Evolutionary conservation across 1,139 yeast species (phyloP).

Genomic region (Candida gigantensis): DNA sequence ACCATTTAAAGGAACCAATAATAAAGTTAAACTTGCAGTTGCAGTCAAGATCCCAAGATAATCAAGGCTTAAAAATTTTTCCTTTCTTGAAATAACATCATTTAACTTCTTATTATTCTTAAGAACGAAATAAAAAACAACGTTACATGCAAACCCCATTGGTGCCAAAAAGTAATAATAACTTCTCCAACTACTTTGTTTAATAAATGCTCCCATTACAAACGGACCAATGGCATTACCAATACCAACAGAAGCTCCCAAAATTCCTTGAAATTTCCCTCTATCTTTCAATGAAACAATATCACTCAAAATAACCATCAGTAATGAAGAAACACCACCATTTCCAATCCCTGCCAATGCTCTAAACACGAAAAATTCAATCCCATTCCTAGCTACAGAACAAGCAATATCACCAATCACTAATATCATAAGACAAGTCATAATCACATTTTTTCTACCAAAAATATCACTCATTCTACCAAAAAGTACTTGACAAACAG

Average conservation of each 20-base stretch:
- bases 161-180: constrained; percentile 51
- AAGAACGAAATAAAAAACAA: constrained; percentile 29
- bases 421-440: constrained; percentile 32
- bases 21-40: constrained; percentile 43
- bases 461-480: constrained; percentile 48
- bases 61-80: constrained; percentile 46
- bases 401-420: constrained; percentile 42
- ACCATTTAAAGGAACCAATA: constrained; percentile 54
- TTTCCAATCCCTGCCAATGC: constrained; percentile 49
- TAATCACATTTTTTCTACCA: constrained; percentile 42
- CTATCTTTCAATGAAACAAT: constrained; percentile 44
- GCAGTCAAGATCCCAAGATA: constrained; percentile 49
- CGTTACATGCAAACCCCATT: constrained; percentile 30
- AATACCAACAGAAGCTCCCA: constrained; percentile 54
- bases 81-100: constrained; percentile 26
- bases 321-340: constrained; percentile 45
- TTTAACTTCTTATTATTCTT: constrained; percentile 20
- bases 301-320: constrained; percentile 46
- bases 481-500: constrained; percentile 46
- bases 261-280: constrained; percentile 48
- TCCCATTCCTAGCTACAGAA: constrained; percentile 42
- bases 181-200: constrained; percentile 50
- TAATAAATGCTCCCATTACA: constrained; percentile 51
- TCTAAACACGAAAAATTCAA: constrained; percentile 42
- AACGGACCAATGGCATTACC: constrained; percentile 62